phyloP scores from a whole-genome alignment of 805 yeast species.

The Jamesozyma rosinii region DNA sequence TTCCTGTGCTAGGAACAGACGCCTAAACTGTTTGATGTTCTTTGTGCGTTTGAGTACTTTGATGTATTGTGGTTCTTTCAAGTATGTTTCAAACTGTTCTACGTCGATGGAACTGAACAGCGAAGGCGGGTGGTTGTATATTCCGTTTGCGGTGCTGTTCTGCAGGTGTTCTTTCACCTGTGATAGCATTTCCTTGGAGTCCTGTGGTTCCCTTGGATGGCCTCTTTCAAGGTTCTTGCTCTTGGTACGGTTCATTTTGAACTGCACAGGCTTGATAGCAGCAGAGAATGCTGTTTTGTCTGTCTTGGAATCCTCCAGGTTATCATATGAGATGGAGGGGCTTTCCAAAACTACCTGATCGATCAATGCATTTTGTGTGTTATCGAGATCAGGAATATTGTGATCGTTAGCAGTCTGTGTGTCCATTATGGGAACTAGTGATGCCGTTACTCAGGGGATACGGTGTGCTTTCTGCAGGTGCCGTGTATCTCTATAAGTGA shows the following conservation, averaged over 20 bases:
- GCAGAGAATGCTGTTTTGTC: conserved; percentile 13
- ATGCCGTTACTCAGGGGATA: no score
- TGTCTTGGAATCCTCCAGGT: neutral
- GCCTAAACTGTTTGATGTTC: conserved; percentile 39
- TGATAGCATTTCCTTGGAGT: conserved; percentile 7
- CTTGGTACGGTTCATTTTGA: conserved; percentile 12
- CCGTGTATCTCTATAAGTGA: no score
- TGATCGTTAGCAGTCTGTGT: no score
- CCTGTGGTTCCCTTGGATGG: neutral
- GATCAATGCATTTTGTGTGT: neutral
- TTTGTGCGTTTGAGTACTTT: conserved; percentile 41
- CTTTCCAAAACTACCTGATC: neutral
- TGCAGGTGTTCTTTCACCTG: conserved; percentile 13
- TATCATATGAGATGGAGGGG: neutral
- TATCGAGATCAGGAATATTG: neutral
- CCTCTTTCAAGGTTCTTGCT: neutral
- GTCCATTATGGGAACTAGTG: no score
- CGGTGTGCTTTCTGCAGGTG: no score
- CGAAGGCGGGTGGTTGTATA: neutral
- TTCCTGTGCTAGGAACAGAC: conserved; percentile 61
- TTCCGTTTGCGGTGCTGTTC: neutral
- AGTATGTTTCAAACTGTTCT: conserved; percentile 34
- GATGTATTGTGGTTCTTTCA: conserved; percentile 48
- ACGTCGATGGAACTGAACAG: conserved; percentile 27
- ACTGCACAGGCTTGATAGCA: conserved; percentile 20